Evolutionary conservation across 176 grass and related monocot species (phyloP), one percentile per base, ranked within the genome.

Genomic region (Lolium multiflorum): DNA sequence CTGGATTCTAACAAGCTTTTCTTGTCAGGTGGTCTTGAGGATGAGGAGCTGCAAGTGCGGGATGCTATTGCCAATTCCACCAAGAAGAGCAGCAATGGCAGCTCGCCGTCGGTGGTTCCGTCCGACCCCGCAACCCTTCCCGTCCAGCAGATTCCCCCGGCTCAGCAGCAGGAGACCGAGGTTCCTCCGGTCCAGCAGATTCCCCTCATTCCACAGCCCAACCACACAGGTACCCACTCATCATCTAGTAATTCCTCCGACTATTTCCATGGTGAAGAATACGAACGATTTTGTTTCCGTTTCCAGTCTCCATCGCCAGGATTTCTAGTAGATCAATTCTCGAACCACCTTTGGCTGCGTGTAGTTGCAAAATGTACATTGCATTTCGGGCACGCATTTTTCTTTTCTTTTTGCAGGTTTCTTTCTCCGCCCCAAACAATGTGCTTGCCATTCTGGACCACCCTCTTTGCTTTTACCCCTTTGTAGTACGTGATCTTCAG

Each of bases 1-100:
- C 2, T 14, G 7, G 75, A 76, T 67, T 80, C 6, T 84, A 44
- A 87, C 57, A 28, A 75, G 66, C 0, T 51, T 24, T 65, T 15
- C 63, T 81, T 77, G n/a, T 26, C 82, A 91, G 90, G 54, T 28
- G 74, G 18, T 76, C 71, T 88, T 61, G 86, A 82, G 71, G 90
- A 88, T 0, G 39, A 82, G 71, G 90, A 85, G 44, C 86, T 91
- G 62, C 62, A 28, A 0, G 86, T 85, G 18, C 77, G 77, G 77
- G 77, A 56, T 1, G 77, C 59, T 11, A 0, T 77, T 51, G 85
- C 43, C 11, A 31, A 5, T 28, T 17, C 72, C 11, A 0, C 7
- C 9, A 20, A 55, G 4, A 37, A 76, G 74, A 76, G 71, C 13
- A 26, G 21, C 44, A 77, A 86, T 81, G 77, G 77, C 69, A 66